Evolutionary conservation across 352 stramenopile species (phyloP), one percentile per base, ranked within the genome.

Genomic region (Globisporangium nagaii): DNA sequence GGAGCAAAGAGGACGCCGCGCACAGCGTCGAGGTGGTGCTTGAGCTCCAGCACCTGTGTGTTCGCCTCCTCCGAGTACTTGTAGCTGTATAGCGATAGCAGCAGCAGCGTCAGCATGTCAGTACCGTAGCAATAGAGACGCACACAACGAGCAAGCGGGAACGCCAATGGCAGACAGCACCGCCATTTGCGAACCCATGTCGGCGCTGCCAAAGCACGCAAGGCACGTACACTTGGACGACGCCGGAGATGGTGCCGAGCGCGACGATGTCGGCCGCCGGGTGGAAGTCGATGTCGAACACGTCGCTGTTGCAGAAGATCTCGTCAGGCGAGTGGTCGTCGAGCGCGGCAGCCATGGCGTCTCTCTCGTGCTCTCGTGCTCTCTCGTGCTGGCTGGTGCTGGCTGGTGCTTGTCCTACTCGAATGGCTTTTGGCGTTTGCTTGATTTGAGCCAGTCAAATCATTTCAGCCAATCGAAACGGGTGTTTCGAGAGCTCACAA

Each of bases 241-340:
- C 60, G 53, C 85, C 85, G 17, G 73, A 70, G 58, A 95, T 88
- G 53, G 63, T 80, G 50, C 79, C 84, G 19, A 90, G 56, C 32
- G 82, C 84, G 42, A 95, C 65, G 34, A 93, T 83, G 41, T 90
- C 64, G 19, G 71, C 53, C 31, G 69, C 54, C 32, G 85, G 85
- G 51, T 95, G 85, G 66, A 95, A 95, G 66, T 89, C 81, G 45
- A 93, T 82, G 68, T 92, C 80, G 50, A 93, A 93, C 25, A 93
- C 82, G 28, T 93, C 76, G 48, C 71, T 79, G 45, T 69, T 60
- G 63, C 82, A 87, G 53, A 71, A 68, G 49, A 95, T 88, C 32
- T 93, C 81, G 41, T 89, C 74, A 12, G 83, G 83, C 52, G 79
- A 81, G 68, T 91, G 79, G 53, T 90, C 80, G 56, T 89, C 74